Base-by-base conservation (phyloP, 2,329 filamentous ascomycete species). In the Pyricularia sp. region DNA sequence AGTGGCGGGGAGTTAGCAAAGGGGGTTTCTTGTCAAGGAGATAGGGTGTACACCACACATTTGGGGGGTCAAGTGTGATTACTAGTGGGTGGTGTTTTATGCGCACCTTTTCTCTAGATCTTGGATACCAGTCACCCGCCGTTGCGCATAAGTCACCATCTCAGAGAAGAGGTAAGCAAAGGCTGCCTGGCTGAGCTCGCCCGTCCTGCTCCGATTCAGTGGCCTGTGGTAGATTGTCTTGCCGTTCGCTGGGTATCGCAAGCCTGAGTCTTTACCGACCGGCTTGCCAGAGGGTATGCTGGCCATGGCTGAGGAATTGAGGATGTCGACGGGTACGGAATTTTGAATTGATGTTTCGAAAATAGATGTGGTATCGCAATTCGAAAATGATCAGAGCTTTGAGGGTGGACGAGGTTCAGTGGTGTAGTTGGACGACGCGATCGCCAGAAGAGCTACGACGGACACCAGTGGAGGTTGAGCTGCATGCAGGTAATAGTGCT, bases 191-290 rank as follows among this genome's bases (percentile, higher is more conserved):
- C 93, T 97, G 73, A 96, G 88, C 83, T 98, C 94, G 70, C 92
- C 87, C 74, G 92, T 92, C 78, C 93, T 92, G 74, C 90, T 91
- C 72, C 95, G 91, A 81, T 97, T 97, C 71, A 98, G 84, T 71
- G 97, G 93, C 69, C 95, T 88, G 83, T 97, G 93, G 83, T 98
- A 99, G 82, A 99, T 98, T 72, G 93, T 97, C 83, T 98, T 98
- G 82, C 93, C 93, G 79, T 89, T 97, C 69, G 92, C 92, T 65
- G 95, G 94, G 76, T 96, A 92, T 73, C 93, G 92, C 71, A 99
- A 89, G 30, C 92, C 90, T 42, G 84, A 78, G 72, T 84, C 79
- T 69, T 81, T 83, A 73, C 80, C 79, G 70, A 80, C 77, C 30
- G 79, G 74, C 72, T 83, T 80, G 72, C 79, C 76, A 69, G 83